These are phyloP conservation scores for Cryptosporidium sp. DNA, from an alignment of 169 alveolate genomes.

Conservation along the genomic window DNA sequence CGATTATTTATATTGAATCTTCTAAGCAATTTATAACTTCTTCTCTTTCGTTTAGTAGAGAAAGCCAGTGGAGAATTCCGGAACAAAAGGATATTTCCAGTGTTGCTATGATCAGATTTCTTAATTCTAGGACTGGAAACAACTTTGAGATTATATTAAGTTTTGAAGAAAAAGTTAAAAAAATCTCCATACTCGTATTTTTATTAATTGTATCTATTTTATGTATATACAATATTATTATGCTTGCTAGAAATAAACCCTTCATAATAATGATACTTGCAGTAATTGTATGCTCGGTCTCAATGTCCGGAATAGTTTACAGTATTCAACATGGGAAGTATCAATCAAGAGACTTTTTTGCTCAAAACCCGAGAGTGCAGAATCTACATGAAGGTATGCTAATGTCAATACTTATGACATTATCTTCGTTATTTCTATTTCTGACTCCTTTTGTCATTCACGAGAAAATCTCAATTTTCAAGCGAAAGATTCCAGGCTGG, in stretches of 20 bases:
- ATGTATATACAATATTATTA: conserved; percentile 7
- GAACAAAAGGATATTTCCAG: conserved; percentile 67
- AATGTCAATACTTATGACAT: conserved; percentile 56
- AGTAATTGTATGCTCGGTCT: conserved; percentile 48
- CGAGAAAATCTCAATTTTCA: conserved; percentile 22
- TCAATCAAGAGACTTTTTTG: conserved; percentile 70
- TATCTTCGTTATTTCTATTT: conserved; percentile 41
- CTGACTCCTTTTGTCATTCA: conserved; percentile 23
- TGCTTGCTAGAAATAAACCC: conserved; percentile 48
- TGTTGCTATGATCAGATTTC: conserved; percentile 42
- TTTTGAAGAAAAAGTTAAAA: conserved; percentile 47
- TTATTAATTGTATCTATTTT: neutral
- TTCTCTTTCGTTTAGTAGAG: conserved; percentile 51
- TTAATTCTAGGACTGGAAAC: conserved; percentile 58
- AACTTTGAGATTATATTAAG: conserved; percentile 21
- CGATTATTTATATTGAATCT: conserved; percentile 65
- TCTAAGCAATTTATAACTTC: conserved; percentile 31
- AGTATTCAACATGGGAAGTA: conserved; percentile 71
- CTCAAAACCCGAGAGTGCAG: conserved; percentile 68
- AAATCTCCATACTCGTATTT: conserved; percentile 21
- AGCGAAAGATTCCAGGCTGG: conserved; percentile 27
- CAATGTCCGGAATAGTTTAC: conserved; percentile 72
- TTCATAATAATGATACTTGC: conserved; percentile 67
- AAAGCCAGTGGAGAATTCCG: conserved; percentile 74
- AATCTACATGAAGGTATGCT: conserved; percentile 54